Base-by-base conservation (phyloP, 2,329 filamentous ascomycete genomes). In the Aspergillus floridensis region DNA sequence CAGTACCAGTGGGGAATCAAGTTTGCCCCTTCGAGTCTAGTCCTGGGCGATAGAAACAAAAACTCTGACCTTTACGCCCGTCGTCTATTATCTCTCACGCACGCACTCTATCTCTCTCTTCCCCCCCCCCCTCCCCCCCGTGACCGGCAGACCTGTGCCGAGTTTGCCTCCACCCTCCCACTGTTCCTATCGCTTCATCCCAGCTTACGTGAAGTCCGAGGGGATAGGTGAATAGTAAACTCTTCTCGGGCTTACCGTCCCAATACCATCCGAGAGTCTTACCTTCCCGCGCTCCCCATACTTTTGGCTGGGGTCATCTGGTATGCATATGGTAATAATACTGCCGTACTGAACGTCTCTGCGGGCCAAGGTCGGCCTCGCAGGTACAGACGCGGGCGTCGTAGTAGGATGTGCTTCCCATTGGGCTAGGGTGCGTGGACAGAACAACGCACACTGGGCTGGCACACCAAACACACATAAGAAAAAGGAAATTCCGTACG, bases 71-170 rank as follows among this genome's bases (percentile, higher is more conserved):
- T 63, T 53, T 63, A 62, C 64, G 59, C 63, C 53, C 59, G 21
- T 49, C 48, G 57, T 53, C 55, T 59, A 46, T 63, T 63, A 38
- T 46, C 48, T 51, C 53, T 35, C 60, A 35, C 14, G 14, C 32
- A 35, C 14, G 14, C 32, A 29, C 32, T 50, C 47, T 59, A 44
- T 32, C 57, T 55, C 29, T 31, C 51, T 49, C 46, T 59, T 57
- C 56, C 56, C 59, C 49, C 56, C 58, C 58, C 51, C 46, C 46
- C 58, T 57, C 56, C 56, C 59, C 49, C 56, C 58, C 58, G 58
- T 59, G 46, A 65, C 63, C 65, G 65, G 65, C 65, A 66, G 64
- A 63, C 47, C 49, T 60, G 65, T 67, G 65, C 65, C 65, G 65
- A 67, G 62, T 66, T 64, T 51, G 60, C 59, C 58, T 58, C 61